phyloP scores from a whole-genome alignment of 176 grass and related monocot species.

The Triticum urartu region DNA sequence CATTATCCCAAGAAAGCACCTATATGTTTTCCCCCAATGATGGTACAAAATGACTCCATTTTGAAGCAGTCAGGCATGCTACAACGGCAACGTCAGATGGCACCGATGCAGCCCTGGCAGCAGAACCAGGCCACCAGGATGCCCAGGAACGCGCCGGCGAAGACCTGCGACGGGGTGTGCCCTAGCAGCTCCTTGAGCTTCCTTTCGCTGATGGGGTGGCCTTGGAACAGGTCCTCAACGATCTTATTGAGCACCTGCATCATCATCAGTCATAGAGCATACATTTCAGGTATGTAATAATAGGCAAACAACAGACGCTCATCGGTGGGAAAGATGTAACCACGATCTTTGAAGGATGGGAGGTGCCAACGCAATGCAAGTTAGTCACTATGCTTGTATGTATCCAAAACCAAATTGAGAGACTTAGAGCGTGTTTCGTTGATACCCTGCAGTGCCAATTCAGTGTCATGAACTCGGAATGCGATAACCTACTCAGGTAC shows the following conservation, averaged over 20 bases:
- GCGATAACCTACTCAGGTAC: not conserved
- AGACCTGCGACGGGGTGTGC: conserved; percentile 90
- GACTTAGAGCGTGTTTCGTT: not conserved
- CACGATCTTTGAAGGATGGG: not conserved
- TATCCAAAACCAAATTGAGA: not conserved
- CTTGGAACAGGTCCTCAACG: conserved; percentile 92
- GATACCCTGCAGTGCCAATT: too few relatives aligned
- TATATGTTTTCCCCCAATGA: conserved; percentile 8
- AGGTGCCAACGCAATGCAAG: not conserved
- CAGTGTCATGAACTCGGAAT: not conserved
- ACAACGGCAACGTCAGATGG: conserved; percentile 7
- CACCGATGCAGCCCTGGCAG: conserved; percentile 77
- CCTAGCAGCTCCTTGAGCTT: conserved; percentile 94
- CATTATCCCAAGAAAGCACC: not conserved
- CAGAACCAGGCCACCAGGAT: conserved; percentile 80
- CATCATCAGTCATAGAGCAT: not conserved
- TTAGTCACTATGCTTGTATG: not conserved
- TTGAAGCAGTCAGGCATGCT: conserved; percentile 8
- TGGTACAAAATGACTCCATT: conserved; percentile 14
- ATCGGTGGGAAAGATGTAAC: not conserved
- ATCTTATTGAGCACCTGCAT: conserved; percentile 97
- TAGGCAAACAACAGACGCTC: not conserved
- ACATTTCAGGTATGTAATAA: not conserved
- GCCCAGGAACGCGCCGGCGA: conserved; percentile 82
- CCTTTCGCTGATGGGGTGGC: conserved; percentile 92